phyloP scores from a whole-genome alignment of 768 basidiomycete species.

The Crepidotus variabilis region DNA sequence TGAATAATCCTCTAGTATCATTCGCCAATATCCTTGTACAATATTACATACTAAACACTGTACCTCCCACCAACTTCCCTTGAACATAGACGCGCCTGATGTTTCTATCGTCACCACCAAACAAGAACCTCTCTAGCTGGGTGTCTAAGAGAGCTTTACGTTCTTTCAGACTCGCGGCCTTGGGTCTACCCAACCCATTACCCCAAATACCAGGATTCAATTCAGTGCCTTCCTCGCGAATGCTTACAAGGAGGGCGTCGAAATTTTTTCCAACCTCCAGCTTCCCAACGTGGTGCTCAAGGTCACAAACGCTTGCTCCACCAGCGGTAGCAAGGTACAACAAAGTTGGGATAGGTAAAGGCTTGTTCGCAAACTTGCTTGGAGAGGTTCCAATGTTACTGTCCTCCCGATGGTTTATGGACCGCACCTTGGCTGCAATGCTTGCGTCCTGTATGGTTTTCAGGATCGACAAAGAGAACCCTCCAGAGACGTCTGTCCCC shows the following conservation, averaged over 20 bases:
- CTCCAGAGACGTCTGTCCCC: conserved; percentile 93
- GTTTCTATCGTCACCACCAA: conserved; percentile 85
- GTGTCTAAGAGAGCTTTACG: conserved; percentile 40
- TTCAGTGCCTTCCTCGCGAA: conserved; percentile 42
- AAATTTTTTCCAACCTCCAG: conserved; percentile 83
- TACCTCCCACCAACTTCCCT: conserved; percentile 75
- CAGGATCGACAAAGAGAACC: conserved; percentile 79
- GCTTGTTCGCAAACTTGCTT: conserved; percentile 47
- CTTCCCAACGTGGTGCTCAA: conserved; percentile 68
- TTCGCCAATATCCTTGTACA: too few relatives aligned
- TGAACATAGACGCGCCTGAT: conserved; percentile 81
- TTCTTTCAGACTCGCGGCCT: conserved; percentile 8
- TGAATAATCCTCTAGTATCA: too few relatives aligned
- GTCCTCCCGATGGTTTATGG: conserved; percentile 8
- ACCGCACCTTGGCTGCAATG: conserved; percentile 69
- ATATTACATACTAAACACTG: conserved; percentile 13
- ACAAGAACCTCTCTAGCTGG: conserved; percentile 80
- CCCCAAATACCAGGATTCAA: conserved; percentile 51
- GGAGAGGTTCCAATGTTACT: background rate
- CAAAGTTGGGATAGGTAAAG: conserved; percentile 69
- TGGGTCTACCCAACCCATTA: conserved; percentile 11
- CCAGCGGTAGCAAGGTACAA: conserved; percentile 91
- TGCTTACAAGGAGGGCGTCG: conserved; percentile 78
- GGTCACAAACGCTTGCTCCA: conserved; percentile 78
- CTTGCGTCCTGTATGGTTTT: conserved; percentile 70